Evolutionary conservation across 805 yeast genomes (phyloP), one percentile per base, ranked within the genome.

Genomic region (Teunomyces pallodes): DNA sequence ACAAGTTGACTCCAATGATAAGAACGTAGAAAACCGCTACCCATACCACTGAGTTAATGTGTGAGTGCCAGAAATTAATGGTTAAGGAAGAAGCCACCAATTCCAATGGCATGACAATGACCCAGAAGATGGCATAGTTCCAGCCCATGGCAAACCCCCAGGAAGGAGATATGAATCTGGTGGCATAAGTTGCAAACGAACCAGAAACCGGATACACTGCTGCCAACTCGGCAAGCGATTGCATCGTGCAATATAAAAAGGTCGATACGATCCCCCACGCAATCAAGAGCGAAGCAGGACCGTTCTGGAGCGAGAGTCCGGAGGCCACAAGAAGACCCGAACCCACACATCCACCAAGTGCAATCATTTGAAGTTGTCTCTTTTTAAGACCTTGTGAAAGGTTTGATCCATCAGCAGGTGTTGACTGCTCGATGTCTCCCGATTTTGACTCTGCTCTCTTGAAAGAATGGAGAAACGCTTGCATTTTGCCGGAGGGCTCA

Each of bases 61-160:
- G 41, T 8, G 69, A 64, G 5, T 66, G 57, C 77, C 77, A 72
- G 51, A 67, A 72, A 32, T 67, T 60, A 44, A 72, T 72, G 30
- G 75, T 66, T 47, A 72, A 57, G 24, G 76, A 69, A 14, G 70
- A 61, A 1, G 77, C 77, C 45, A 72, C 76, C 43, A 72, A 60
- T 53, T 72, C 77, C 42, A 71, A 58, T 2, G 77, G 76, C 47
- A 70, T 55, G 29, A 72, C 76, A 27, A 72, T 59, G n/a, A 70
- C 70, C 76, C 76, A 72, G 53, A 71, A 72, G 38, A 69, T 48
- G 24, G 76, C 74, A 52, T 72, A 72, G 59, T 72, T 72, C 72
- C 73, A 70, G 13, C 75, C 77, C 46, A 65, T 68, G n/a, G 77
- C 77, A 51, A 71, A 72, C 5, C 77, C 77, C 65, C 72, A 70